Percentiles rank a stretch among this genome's conserved stretches.
Conservation (phyloP, 257 asterid genomes). For the Marsdenia floribunda region DNA sequence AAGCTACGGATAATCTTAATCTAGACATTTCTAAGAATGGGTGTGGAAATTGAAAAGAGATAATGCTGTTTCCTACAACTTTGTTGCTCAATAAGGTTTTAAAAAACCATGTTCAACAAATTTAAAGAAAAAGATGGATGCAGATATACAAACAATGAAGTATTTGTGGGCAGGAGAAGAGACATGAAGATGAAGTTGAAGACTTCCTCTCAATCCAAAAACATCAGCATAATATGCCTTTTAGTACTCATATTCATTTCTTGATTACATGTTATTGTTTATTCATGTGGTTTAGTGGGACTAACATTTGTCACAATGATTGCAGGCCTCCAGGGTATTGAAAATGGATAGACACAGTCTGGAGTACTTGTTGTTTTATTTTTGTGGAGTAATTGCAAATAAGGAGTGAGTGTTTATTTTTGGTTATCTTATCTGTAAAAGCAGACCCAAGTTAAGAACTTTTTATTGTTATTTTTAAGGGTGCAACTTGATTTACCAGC, state of each 20-base stretch:
- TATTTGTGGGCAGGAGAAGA: neutral
- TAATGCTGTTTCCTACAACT: neutral
- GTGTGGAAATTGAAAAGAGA: neutral
- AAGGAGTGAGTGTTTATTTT: slow-evolving; percentile 64
- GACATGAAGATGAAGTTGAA: neutral
- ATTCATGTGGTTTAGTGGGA: slow-evolving; percentile 18
- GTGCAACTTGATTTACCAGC: slow-evolving; percentile 17
- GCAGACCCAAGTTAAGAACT: neutral
- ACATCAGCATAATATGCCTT: neutral
- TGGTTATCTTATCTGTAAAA: slow-evolving; percentile 4
- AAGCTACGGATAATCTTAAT: neutral
- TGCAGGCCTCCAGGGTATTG: slow-evolving; percentile 90
- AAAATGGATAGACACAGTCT: slow-evolving; percentile 87
- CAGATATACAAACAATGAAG: neutral
- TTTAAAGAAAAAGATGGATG: neutral
- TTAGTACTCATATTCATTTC: neutral
- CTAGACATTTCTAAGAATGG: neutral
- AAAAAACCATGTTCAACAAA: neutral
- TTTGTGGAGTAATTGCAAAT: slow-evolving; percentile 88
- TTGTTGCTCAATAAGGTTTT: neutral
- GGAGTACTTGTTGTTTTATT: slow-evolving; percentile 72
- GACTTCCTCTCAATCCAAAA: neutral
- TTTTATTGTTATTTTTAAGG: neutral
- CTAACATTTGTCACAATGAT: slow-evolving; percentile 14
- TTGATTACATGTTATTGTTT: neutral